These are phyloP conservation scores for Inga laurina DNA, from an alignment of 306 rosid genomes.

Conservation along the genomic window DNA sequence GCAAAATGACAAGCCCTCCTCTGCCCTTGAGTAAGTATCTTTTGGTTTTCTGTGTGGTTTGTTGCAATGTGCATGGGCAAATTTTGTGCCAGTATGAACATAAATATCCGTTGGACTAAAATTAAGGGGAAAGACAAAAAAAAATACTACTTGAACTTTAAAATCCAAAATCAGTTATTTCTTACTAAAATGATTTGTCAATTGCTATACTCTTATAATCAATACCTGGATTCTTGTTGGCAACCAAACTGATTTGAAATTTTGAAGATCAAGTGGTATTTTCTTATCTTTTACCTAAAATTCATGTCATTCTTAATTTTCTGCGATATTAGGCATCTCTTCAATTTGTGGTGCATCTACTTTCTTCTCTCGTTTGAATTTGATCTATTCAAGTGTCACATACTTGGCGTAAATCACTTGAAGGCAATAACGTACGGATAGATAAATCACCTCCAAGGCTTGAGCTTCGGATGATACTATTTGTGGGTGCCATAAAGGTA, in stretches of 20 bases:
- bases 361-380: neutral
- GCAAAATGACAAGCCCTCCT: constrained; percentile 94
- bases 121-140: neutral
- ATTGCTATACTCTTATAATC: too few species aligned
- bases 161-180: too few species aligned
- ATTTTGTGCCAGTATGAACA: neutral
- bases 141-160: too few species aligned
- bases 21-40: constrained; percentile 82
- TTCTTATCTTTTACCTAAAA: too few species aligned
- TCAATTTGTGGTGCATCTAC: neutral
- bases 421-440: neutral
- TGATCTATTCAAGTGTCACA: neutral
- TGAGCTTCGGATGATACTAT: constrained; percentile 7
- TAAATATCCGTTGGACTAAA: neutral
- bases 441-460: neutral
- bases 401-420: neutral
- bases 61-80: neutral
- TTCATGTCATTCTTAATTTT: neutral
- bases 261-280: too few species aligned
- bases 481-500: neutral
- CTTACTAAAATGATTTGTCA: too few species aligned
- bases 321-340: neutral
- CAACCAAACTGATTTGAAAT: too few species aligned
- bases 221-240: too few species aligned
- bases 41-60: neutral